phyloP scores from a whole-genome alignment of 2,329 filamentous ascomycete genomes.

The Colletotrichum sp. region DNA sequence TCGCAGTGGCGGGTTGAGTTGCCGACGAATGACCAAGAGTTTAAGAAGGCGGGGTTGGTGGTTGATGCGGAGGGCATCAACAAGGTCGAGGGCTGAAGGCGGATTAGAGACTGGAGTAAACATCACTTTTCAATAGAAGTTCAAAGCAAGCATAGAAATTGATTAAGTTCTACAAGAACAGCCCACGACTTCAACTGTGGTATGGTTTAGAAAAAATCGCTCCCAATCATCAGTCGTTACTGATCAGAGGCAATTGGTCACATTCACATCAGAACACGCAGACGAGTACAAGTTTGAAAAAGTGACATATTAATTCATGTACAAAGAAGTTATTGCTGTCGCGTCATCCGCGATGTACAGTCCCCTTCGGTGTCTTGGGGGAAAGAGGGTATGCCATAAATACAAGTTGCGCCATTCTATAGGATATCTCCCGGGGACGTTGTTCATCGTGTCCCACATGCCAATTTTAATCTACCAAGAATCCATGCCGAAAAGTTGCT shows the following conservation, averaged over 20 bases:
- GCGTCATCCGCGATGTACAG: background rate
- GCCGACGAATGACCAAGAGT: conserved; percentile 36
- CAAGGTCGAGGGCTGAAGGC: conserved; percentile 32
- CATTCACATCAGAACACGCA: background rate
- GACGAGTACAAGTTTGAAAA: background rate
- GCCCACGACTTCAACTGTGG: too few relatives aligned
- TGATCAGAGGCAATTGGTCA: background rate
- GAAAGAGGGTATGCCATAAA: background rate
- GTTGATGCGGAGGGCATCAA: conserved; percentile 32
- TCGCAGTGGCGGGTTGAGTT: conserved; percentile 34
- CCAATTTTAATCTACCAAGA: background rate
- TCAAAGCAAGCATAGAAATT: background rate
- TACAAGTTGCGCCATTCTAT: background rate
- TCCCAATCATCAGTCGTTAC: accelerated
- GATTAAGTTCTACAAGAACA: background rate
- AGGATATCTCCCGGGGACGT: background rate
- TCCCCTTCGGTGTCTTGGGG: background rate
- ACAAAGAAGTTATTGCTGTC: background rate
- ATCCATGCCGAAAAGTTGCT: background rate
- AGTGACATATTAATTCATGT: background rate
- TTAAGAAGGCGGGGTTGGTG: conserved; percentile 31
- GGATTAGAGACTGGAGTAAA: background rate
- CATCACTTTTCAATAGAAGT: background rate
- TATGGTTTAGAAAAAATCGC: too few relatives aligned
- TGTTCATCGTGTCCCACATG: background rate